Percentiles rank a stretch among this genome's conserved stretches.
Evolutionary conservation across 139 green algal genomes (phyloP).

Genomic region (Chlorella sp.): DNA sequence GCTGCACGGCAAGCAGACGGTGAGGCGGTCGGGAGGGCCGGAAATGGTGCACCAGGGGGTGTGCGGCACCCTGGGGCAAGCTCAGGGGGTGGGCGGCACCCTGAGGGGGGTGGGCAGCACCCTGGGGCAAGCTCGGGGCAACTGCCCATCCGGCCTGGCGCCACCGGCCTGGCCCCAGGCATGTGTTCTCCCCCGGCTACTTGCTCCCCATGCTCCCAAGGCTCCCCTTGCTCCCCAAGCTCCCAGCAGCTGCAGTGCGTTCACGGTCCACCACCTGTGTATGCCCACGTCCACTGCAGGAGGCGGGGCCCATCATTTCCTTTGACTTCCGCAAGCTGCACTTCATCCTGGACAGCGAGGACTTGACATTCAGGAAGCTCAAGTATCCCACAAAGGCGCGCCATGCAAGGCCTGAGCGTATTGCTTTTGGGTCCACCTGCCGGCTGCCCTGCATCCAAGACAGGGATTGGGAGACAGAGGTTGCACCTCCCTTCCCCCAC

Average conservation of each 20-base stretch:
- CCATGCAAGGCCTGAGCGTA: too few relatives aligned
- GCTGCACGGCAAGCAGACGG: conserved; percentile 56
- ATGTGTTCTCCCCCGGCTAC: too few relatives aligned
- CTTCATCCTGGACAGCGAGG: conserved; percentile 67
- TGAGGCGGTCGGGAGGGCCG: conserved; percentile 15
- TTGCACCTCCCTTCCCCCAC: too few relatives aligned
- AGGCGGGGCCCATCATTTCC: conserved; percentile 54
- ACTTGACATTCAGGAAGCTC: conserved; percentile 72
- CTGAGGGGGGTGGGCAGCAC: neutral
- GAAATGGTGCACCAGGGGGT: neutral
- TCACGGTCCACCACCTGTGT: too few relatives aligned
- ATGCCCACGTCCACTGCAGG: too few relatives aligned
- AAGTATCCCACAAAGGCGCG: conserved; percentile 66
- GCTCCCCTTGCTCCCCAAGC: neutral
- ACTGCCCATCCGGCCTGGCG: neutral
- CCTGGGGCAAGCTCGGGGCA: neutral
- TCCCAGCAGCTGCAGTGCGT: neutral
- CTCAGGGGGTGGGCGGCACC: neutral
- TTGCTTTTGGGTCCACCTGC: too few relatives aligned
- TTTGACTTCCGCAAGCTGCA: conserved; percentile 85
- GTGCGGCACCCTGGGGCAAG: neutral
- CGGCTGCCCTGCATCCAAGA: too few relatives aligned
- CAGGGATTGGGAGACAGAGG: too few relatives aligned
- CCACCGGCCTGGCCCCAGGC: too few relatives aligned
- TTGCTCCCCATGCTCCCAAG: neutral